Conservation (phyloP, 257 asterid species). For the Vinca minor region DNA sequence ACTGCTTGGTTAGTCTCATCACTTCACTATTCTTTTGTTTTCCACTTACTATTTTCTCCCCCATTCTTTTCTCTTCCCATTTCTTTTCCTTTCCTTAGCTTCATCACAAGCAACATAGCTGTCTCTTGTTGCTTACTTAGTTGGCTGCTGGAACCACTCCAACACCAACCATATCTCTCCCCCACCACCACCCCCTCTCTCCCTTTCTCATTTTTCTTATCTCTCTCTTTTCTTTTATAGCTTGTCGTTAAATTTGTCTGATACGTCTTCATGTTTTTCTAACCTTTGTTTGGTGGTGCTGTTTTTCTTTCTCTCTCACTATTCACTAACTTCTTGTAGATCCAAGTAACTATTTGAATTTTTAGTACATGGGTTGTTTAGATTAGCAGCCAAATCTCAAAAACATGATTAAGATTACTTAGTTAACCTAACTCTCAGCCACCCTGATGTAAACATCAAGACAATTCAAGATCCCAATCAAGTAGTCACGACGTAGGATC, state of each 20-base stretch:
- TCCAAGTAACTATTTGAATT: conserved; percentile 13
- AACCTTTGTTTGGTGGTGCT: background rate
- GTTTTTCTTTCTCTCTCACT: too few relatives aligned
- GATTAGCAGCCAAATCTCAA: too few relatives aligned
- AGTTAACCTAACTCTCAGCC: too few relatives aligned
- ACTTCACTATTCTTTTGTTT: too few relatives aligned
- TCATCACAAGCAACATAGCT: conserved; percentile 90
- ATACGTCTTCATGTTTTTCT: background rate
- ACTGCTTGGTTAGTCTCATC: too few relatives aligned
- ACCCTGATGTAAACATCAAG: too few relatives aligned
- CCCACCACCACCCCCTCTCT: background rate
- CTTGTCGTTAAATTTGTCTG: too few relatives aligned
- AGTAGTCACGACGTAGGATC: too few relatives aligned
- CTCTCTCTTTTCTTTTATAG: conserved; percentile 1
- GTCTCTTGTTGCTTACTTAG: conserved; percentile 86
- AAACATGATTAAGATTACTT: too few relatives aligned
- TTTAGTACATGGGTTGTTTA: conserved; percentile 13
- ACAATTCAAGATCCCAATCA: too few relatives aligned
- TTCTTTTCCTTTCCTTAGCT: conserved; percentile 25
- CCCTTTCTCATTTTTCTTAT: background rate
- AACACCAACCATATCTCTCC: background rate
- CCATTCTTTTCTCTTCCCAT: conserved; percentile 21
- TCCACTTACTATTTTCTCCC: too few relatives aligned
- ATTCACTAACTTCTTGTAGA: too few relatives aligned
- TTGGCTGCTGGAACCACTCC: conserved; percentile 62